These are phyloP conservation scores for Exophiala mesophila DNA, from an alignment of 2,329 filamentous ascomycete species.

Conservation along the genomic window DNA sequence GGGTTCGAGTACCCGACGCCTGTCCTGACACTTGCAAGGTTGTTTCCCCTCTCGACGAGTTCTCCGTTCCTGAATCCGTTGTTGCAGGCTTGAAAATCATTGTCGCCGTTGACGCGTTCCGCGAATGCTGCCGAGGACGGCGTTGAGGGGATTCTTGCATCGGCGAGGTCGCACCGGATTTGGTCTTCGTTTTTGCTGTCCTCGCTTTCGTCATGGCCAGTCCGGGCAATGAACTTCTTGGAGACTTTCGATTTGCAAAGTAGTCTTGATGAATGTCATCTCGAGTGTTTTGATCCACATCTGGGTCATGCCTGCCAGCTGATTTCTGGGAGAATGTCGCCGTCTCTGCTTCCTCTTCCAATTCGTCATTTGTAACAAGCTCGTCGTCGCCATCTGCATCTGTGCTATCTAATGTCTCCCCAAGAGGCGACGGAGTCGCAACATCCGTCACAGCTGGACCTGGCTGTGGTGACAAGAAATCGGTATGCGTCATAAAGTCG, in stretches of 20 bases:
- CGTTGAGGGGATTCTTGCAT: constrained; percentile 5
- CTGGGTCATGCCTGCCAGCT: not conserved
- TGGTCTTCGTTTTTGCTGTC: not conserved
- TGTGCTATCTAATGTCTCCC: constrained; percentile 53
- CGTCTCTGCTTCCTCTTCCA: constrained; percentile 47
- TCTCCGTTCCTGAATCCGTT: constrained; percentile 25
- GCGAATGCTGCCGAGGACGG: constrained; percentile 52
- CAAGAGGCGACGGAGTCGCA: constrained; percentile 41
- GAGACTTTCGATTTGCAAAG: constrained; percentile 5
- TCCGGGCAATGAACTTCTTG: not conserved
- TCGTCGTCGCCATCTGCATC: constrained; percentile 89
- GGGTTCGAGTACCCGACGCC: constrained; percentile 26
- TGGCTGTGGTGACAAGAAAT: constrained; percentile 33
- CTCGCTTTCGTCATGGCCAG: not conserved
- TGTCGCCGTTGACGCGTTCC: constrained; percentile 75
- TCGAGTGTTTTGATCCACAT: not conserved
- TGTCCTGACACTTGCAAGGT: constrained; percentile 17
- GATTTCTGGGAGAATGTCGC: constrained; percentile 15
- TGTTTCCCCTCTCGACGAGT: constrained; percentile 10
- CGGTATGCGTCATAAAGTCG: constrained; percentile 36
- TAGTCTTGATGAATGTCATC: constrained; percentile 6
- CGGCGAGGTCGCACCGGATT: constrained; percentile 7
- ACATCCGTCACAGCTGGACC: constrained; percentile 33
- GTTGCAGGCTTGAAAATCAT: constrained; percentile 72
- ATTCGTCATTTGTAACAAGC: constrained; percentile 74